phyloP scores from a whole-genome alignment of 2,329 filamentous ascomycete genomes.

The Fonsecaea nubica region DNA sequence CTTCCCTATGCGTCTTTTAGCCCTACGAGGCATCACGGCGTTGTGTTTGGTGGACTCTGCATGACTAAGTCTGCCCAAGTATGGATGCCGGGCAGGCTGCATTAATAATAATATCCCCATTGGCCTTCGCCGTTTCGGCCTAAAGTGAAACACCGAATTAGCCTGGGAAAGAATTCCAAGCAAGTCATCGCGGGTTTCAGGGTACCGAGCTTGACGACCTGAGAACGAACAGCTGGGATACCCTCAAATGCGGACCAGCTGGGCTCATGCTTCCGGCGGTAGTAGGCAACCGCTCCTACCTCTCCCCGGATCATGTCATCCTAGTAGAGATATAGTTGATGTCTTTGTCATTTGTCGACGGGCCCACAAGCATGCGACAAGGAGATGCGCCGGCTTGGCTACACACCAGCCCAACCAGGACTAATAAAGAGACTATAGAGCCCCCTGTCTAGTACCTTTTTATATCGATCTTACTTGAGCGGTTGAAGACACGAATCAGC shows the following conservation, averaged over 20 bases:
- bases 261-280: background rate
- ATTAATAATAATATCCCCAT: background rate
- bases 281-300: background rate
- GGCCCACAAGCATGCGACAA: background rate
- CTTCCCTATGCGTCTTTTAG: background rate
- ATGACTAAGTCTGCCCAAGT: background rate
- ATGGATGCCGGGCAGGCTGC: background rate
- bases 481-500: background rate
- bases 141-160: background rate
- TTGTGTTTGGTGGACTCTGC: background rate
- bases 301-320: background rate
- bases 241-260: background rate
- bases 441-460: background rate
- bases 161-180: background rate
- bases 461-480: conserved; percentile 4
- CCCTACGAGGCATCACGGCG: background rate
- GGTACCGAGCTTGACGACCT: background rate
- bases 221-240: background rate
- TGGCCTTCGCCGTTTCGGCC: background rate
- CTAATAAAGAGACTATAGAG: background rate
- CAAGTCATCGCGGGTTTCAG: background rate
- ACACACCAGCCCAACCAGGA: background rate
- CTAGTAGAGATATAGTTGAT: background rate
- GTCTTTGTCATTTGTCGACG: conserved; percentile 1
- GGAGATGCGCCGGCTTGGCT: conserved; percentile 5